Evolutionary conservation across 176 grass and related monocot species (phyloP).

Genomic region (Pharus latifolius): DNA sequence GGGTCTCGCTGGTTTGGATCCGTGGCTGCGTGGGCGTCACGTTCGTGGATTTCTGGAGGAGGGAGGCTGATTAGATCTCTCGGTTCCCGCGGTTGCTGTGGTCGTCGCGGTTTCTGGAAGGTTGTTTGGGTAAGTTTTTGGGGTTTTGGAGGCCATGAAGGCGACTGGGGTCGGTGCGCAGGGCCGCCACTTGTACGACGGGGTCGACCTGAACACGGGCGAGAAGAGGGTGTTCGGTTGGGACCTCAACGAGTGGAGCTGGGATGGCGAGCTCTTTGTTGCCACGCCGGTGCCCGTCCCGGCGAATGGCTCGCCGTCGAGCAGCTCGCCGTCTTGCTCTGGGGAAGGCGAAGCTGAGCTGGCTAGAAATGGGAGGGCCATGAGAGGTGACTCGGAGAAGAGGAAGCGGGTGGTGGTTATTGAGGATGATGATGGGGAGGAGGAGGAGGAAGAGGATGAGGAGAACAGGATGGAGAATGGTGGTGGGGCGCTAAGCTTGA

Average conservation of each 20-base stretch:
- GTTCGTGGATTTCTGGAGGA: slow-evolving; percentile 62
- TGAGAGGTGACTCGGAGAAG: slow-evolving; percentile 51
- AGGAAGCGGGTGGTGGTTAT: slow-evolving; percentile 52
- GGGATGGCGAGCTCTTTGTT: slow-evolving; percentile 68
- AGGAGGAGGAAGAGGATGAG: slow-evolving; percentile 3
- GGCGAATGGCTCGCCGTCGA: slow-evolving; percentile 13
- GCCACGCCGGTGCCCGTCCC: slow-evolving; percentile 28
- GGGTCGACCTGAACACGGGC: slow-evolving; percentile 41
- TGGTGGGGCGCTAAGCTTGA: slow-evolving; percentile 35
- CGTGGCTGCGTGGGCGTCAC: slow-evolving; percentile 73
- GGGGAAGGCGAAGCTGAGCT: slow-evolving; percentile 27
- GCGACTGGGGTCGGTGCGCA: slow-evolving; percentile 54
- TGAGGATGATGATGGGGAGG: slow-evolving; percentile 7
- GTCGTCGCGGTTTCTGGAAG: neutral
- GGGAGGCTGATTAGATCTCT: slow-evolving; percentile 46
- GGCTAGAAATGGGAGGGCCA: neutral
- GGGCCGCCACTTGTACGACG: slow-evolving; percentile 47
- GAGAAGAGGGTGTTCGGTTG: slow-evolving; percentile 63
- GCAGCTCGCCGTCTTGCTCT: slow-evolving; percentile 47
- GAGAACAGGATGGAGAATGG: slow-evolving; percentile 3
- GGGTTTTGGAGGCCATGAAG: slow-evolving; percentile 15
- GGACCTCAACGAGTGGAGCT: slow-evolving; percentile 92
- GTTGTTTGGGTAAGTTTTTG: neutral
- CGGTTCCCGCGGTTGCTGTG: neutral
- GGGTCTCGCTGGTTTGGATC: slow-evolving; percentile 89